Conservation (phyloP, 257 asterid genomes). For the Solanum gracilifrons region DNA sequence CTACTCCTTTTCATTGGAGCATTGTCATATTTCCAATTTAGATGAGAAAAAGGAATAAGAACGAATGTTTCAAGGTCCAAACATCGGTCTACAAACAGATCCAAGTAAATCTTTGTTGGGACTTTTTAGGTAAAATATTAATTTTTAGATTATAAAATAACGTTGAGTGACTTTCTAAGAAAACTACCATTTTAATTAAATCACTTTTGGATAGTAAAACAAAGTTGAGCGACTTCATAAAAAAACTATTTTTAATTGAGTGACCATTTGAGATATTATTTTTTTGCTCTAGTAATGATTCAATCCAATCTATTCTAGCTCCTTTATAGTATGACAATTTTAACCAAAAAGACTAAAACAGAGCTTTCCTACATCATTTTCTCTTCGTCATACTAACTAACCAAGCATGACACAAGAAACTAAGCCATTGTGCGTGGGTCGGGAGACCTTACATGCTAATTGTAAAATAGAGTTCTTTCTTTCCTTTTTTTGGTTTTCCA, state of each 20-base stretch:
- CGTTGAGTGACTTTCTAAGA: background rate
- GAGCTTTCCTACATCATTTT: background rate
- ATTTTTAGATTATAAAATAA: too few species aligned
- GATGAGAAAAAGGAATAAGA: background rate
- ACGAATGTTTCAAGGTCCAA: background rate
- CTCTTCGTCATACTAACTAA: background rate
- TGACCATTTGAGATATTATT: background rate
- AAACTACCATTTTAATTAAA: background rate
- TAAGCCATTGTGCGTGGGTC: too few species aligned
- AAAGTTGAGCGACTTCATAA: background rate
- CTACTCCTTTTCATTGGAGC: background rate
- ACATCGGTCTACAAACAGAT: background rate
- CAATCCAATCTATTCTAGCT: background rate
- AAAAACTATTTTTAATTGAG: background rate
- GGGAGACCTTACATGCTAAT: background rate
- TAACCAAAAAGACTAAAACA: background rate
- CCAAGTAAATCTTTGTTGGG: background rate
- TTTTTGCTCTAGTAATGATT: background rate
- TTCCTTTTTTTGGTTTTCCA: too few species aligned
- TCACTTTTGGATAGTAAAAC: background rate
- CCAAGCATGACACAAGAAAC: background rate
- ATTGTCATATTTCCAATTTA: background rate
- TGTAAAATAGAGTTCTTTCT: background rate
- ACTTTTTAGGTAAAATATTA: background rate
- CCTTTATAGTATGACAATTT: background rate